Evolutionary conservation across 306 rosid genomes (phyloP), one percentile per base, ranked within the genome.

Genomic region (Aeschynomene evenia): DNA sequence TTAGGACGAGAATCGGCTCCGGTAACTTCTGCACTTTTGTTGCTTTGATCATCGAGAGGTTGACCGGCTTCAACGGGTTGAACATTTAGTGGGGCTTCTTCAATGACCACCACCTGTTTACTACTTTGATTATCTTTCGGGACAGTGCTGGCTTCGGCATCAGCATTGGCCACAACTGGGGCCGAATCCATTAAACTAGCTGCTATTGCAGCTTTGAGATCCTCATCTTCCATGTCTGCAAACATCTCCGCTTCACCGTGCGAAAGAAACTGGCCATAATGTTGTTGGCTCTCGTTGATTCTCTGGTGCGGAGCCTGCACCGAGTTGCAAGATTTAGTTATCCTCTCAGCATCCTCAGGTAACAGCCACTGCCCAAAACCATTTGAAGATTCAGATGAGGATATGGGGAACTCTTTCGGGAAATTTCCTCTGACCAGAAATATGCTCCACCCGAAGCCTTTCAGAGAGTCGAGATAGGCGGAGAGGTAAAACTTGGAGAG

Each of bases 401-500:
- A 85, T 26, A 91, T 87, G 79, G 96, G 96, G 57, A 87, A 95
- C 68, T 95, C 99, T 79, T 80, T 91, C 0, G 99, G 97, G 45
- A 95, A 91, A 77, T 87, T 91, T 53, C 99, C 99, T 77, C 95
- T 87, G 68, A 89, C 99, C 52, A 95, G 80, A 81, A 95, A 95
- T 66, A 95, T 95, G 89, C 97, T 95, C 99, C 99, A 95, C 23
- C 99, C 97, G 4, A 86, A 91, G 78, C 97, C 95, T 75, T 86
- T 88, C 73, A 95, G 70, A 39, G 97, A 87, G 80, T 95, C 99
- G 45, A 95, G 81, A 70, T 91, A 95, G 39, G 96, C 99, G 7
- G 99, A 92, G 60, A 95, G 97, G 81, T 91, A 95, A 76, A 95
- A 95, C 85, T 89, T 95, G 68, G 99, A 95, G 29, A 95, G 92